phyloP scores from a whole-genome alignment of 805 yeast species.

The Clavispora carvajalis region DNA sequence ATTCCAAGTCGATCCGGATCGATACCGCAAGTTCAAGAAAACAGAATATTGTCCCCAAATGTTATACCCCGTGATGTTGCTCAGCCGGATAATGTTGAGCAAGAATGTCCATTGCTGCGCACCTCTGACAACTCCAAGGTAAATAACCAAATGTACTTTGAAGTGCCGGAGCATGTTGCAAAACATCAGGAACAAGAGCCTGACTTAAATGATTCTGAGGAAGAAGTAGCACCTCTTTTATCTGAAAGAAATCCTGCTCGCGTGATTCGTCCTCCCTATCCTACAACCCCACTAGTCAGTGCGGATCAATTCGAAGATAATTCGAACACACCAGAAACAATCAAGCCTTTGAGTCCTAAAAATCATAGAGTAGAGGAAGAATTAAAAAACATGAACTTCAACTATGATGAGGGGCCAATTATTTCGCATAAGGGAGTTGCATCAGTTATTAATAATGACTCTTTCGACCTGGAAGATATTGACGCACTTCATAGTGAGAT shows the following conservation, averaged over 20 bases:
- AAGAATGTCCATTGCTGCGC: neutral
- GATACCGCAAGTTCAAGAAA: neutral
- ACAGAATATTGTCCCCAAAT: too few relatives aligned
- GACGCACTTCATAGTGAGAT: conserved; percentile 5
- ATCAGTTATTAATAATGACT: neutral
- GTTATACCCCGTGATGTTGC: neutral
- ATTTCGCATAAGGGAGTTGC: neutral
- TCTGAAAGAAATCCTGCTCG: neutral
- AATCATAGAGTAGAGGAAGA: conserved; percentile 30
- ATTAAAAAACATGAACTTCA: conserved; percentile 25
- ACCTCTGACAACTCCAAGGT: neutral
- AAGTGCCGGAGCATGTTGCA: neutral
- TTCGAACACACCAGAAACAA: conserved; percentile 16
- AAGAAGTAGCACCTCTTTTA: neutral
- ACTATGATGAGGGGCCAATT: neutral
- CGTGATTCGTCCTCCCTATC: neutral
- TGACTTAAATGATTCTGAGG: neutral
- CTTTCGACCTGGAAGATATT: neutral
- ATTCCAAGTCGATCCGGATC: neutral
- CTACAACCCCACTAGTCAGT: neutral
- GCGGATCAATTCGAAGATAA: conserved; percentile 2
- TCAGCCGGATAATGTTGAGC: neutral
- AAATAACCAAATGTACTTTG: neutral
- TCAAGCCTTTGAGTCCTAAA: conserved; percentile 32
- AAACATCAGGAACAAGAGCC: neutral